Conservation (phyloP, 768 basidiomycete species). For the Lentinula guzmanii region DNA sequence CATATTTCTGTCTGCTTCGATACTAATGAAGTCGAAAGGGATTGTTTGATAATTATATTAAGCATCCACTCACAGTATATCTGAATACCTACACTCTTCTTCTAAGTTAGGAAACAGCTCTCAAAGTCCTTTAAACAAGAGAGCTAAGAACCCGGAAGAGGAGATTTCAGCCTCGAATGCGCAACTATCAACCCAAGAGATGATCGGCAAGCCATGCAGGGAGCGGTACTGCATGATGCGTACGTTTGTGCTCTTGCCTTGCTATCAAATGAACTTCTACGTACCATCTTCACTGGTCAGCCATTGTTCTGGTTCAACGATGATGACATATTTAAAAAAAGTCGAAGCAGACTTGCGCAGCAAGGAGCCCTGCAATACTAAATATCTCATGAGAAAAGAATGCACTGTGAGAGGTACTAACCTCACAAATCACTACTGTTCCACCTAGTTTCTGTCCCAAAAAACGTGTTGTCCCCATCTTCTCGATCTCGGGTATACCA, state of each 20-base stretch:
- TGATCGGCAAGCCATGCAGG: conserved; percentile 5
- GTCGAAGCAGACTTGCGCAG: conserved; percentile 19
- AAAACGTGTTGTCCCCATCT: not conserved
- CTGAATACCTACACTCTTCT: conserved; percentile 6
- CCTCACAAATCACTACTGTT: conserved; percentile 21
- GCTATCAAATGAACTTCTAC: not conserved
- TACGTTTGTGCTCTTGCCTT: not conserved
- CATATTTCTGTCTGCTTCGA: not conserved
- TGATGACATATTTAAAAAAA: conserved; percentile 21
- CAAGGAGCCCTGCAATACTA: conserved; percentile 19
- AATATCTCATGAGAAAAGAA: not conserved
- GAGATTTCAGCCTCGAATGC: not conserved
- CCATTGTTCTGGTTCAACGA: conserved; percentile 21
- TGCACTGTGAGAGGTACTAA: not conserved
- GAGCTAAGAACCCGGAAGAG: not conserved
- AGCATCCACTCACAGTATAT: conserved; percentile 12
- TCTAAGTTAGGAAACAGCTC: conserved; percentile 17
- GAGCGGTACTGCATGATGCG: conserved; percentile 1
- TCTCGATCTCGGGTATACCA: not conserved
- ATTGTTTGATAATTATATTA: not conserved
- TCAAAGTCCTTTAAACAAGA: not conserved
- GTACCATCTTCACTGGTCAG: conserved; percentile 9
- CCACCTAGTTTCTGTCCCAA: conserved; percentile 8
- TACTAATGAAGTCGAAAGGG: not conserved
- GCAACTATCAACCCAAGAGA: too few relatives aligned